Base-by-base conservation (phyloP, 441 rosid species). In the Adansonia gregorii region DNA sequence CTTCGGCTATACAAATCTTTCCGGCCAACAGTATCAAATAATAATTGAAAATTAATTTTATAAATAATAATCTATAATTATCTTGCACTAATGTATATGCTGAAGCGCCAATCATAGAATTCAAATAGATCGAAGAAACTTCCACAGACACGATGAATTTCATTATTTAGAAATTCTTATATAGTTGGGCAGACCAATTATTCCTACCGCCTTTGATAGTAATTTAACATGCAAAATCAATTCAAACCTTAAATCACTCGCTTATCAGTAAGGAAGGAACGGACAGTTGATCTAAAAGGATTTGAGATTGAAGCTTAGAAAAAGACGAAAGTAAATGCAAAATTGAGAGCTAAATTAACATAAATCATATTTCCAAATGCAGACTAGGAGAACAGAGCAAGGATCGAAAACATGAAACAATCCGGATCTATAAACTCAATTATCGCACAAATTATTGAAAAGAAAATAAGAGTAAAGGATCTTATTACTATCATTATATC, bases 401-500 rank as follows among this genome's bases (percentile, higher is more conserved):
- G n/a, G 27, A 56, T 19, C 65, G 12, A 72, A 31, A 31, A 11
- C 14, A 72, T 56, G 65, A 39, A 72, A 19, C 19, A 20, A 55
- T 56, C 60, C 65, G 56, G 65, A 72, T 72, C 75, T 56, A 39
- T 39, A 63, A 63, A 49, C 27, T 63, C 61, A 61, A 64, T 49
- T 61, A 49, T 48, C 71, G 3, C 46, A 2, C 10, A 64, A 51
- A 75, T 49, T 48, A 11, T 20, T 41, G 45, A 59, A 1, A 55
- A 19, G 9, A n/a, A 31, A 4, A 31, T 55, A 11, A 72, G 56
- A 55, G 14, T 2, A 35, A 55, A 72, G 17, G 19, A 55, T 72
- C 35, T 41, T 0, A 55, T 55, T 6, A 6, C 12, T 39, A 10
- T 17, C 20, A 10, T 15, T 10, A 12, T 10, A 51, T 27, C 12